Evolutionary conservation across 257 asterid species (phyloP).

Genomic region (Ajuga chamaepitys): DNA sequence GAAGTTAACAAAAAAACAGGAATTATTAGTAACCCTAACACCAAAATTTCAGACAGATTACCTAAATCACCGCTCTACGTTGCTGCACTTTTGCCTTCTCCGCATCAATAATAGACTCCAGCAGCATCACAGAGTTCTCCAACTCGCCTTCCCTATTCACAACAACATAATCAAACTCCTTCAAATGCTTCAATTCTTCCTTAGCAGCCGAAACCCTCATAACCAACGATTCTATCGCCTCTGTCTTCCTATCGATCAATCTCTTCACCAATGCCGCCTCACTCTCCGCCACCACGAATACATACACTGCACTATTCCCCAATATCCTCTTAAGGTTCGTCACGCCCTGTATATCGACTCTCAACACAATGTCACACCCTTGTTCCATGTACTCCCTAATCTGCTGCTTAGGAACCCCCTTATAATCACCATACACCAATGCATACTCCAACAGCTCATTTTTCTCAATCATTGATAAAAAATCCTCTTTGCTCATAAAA

Average conservation of each 20-base stretch:
- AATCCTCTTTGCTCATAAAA: conserved; percentile 68
- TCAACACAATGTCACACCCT: conserved; percentile 81
- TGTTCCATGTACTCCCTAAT: conserved; percentile 73
- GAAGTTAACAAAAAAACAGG: background rate
- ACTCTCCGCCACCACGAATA: conserved; percentile 86
- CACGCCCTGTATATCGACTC: conserved; percentile 93
- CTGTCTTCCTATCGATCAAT: conserved; percentile 80
- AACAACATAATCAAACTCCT: conserved; percentile 85
- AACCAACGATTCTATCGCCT: conserved; percentile 58
- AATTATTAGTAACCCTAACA: conserved; percentile 11
- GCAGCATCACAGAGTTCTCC: conserved; percentile 62
- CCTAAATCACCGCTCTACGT: conserved; percentile 45
- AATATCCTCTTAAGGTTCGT: conserved; percentile 59
- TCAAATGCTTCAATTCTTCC: conserved; percentile 77
- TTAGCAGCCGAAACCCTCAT: conserved; percentile 80
- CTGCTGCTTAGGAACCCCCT: conserved; percentile 82
- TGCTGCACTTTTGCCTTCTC: conserved; percentile 88
- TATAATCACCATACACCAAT: conserved; percentile 86
- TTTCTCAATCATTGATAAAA: conserved; percentile 58
- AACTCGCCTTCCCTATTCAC: conserved; percentile 85
- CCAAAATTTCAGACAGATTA: background rate
- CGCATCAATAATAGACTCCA: conserved; percentile 82
- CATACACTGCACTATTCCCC: conserved; percentile 56
- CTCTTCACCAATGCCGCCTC: conserved; percentile 93
- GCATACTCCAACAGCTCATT: conserved; percentile 89